Evolutionary conservation across 2,329 filamentous ascomycete species (phyloP).

Genomic region (Grosmannia serpens): DNA sequence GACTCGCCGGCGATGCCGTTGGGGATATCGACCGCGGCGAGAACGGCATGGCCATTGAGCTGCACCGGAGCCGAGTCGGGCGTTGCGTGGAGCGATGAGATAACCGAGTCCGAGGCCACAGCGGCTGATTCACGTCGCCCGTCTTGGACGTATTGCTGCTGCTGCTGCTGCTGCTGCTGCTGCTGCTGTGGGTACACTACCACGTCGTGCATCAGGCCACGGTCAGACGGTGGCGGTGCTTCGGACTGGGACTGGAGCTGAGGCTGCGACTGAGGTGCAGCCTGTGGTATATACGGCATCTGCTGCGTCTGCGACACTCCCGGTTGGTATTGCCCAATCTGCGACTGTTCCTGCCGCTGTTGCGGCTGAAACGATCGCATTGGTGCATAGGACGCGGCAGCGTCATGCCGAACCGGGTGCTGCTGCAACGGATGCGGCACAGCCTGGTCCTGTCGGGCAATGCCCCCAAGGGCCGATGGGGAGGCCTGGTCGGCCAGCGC

Average conservation of each 20-base stretch:
- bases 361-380: background rate
- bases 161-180: background rate
- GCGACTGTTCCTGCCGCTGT: background rate
- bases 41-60: background rate
- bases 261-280: background rate
- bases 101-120: background rate
- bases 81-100: slow-evolving; percentile 7
- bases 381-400: background rate
- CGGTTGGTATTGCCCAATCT: background rate
- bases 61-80: slow-evolving; percentile 3
- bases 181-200: no score
- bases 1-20: background rate
- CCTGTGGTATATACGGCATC: background rate
- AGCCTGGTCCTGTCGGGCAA: background rate
- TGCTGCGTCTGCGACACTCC: background rate
- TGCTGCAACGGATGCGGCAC: slow-evolving; percentile 7
- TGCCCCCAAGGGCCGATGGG: background rate
- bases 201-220: no score
- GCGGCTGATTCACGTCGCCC: background rate
- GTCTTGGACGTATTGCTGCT: background rate
- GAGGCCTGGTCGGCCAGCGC: no score
- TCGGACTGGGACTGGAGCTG: background rate
- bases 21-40: background rate
- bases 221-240: no score
- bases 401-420: slow-evolving; percentile 1